These are phyloP conservation scores for Ploettnerulaceae sp. DNA, from an alignment of 2,329 filamentous ascomycete genomes.

Conservation along the genomic window DNA sequence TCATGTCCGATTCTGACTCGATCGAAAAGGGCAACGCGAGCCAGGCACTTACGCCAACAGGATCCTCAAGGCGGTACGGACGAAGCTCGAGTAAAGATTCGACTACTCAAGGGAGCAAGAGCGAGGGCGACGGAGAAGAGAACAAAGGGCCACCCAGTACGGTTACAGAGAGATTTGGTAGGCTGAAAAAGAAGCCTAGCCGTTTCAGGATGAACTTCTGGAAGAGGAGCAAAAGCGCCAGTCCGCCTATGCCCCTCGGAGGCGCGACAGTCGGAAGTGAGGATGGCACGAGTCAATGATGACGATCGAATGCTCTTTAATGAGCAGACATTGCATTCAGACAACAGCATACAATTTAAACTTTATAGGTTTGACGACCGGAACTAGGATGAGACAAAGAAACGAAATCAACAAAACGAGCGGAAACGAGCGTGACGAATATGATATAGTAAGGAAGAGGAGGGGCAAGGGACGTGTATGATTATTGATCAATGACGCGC, in stretches of 20 bases:
- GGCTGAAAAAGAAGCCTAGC: slow-evolving; percentile 57
- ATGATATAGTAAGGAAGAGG: too few species aligned
- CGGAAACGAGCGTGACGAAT: too few species aligned
- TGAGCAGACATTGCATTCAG: too few species aligned
- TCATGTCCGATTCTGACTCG: slow-evolving; percentile 46
- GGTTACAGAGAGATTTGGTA: slow-evolving; percentile 43
- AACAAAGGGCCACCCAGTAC: background rate
- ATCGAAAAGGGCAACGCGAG: slow-evolving; percentile 21
- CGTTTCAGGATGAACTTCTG: slow-evolving; percentile 55
- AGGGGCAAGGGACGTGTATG: too few species aligned
- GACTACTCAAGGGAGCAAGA: slow-evolving; percentile 4
- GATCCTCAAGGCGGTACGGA: slow-evolving; percentile 11
- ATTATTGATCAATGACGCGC: too few species aligned
- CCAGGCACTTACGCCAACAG: slow-evolving; percentile 15
- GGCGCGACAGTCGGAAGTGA: slow-evolving; percentile 1
- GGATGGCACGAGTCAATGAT: slow-evolving; percentile 6
- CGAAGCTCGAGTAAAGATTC: slow-evolving; percentile 5
- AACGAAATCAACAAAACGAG: too few species aligned
- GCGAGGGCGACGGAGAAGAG: slow-evolving; percentile 3
- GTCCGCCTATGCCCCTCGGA: slow-evolving; percentile 22
- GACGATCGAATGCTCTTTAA: too few species aligned
- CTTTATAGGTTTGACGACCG: too few species aligned
- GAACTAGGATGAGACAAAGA: too few species aligned
- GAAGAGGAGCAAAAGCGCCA: slow-evolving; percentile 32
- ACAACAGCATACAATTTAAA: too few species aligned